Conservation (phyloP, 768 basidiomycete genomes). For the Auricularia auricula-judae region DNA sequence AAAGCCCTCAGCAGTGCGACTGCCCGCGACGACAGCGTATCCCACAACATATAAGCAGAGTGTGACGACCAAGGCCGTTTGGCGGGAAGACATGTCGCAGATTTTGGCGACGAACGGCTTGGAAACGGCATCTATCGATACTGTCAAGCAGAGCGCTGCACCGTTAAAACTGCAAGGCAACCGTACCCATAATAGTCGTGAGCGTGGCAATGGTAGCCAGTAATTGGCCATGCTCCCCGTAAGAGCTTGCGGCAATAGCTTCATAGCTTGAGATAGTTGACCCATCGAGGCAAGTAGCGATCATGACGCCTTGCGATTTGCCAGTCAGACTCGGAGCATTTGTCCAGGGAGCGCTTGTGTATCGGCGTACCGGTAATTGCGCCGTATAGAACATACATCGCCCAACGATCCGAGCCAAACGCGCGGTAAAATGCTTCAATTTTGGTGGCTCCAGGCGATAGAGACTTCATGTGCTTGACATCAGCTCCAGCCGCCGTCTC, state of each 20-base stretch:
- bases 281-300: not conserved
- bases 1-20: conserved; percentile 16
- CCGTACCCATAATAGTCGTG: not conserved
- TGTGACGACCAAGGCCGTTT: conserved; percentile 29
- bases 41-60: conserved; percentile 32
- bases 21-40: conserved; percentile 25
- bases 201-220: not conserved
- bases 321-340: not conserved
- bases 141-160: not conserved
- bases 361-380: not conserved
- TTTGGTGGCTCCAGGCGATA: not conserved
- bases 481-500: not conserved
- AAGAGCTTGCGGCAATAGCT: not conserved
- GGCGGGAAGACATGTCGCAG: conserved; percentile 40
- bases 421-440: not conserved
- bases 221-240: not conserved
- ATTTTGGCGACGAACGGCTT: conserved; percentile 44
- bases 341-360: no score
- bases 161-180: not conserved
- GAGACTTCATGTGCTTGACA: not conserved
- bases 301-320: not conserved
- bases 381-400: not conserved
- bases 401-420: not conserved
- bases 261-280: not conserved
- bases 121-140: conserved; percentile 14